Evolutionary conservation across 441 rosid species (phyloP).

Genomic region (Capsella rubella): DNA sequence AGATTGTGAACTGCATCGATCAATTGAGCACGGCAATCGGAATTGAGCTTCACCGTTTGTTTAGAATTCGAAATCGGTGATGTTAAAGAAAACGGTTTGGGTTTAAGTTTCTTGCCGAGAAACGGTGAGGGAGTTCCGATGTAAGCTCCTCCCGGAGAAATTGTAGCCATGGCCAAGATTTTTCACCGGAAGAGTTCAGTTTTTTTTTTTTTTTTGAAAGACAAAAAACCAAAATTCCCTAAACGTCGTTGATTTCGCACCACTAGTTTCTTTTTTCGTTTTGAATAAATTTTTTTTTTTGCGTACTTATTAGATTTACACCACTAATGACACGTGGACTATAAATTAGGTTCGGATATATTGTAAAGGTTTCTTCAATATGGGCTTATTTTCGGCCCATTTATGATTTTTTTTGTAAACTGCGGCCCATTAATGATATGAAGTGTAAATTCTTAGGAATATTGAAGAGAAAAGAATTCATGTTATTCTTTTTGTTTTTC

Average conservation of each 20-base stretch:
- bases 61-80: slow-evolving; percentile 41
- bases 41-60: slow-evolving; percentile 44
- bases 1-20: slow-evolving; percentile 67
- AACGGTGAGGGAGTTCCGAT: slow-evolving; percentile 62
- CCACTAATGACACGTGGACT: slow-evolving; percentile 26
- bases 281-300: not conserved
- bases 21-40: slow-evolving; percentile 58
- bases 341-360: too few relatives aligned
- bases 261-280: slow-evolving; percentile 33
- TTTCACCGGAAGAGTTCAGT: slow-evolving; percentile 30
- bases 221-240: not conserved
- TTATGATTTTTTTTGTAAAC: too few relatives aligned
- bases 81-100: slow-evolving; percentile 37
- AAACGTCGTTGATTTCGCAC: slow-evolving; percentile 33
- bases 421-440: too few relatives aligned
- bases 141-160: slow-evolving; percentile 62
- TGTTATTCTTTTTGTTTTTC: too few relatives aligned
- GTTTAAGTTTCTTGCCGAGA: slow-evolving; percentile 63
- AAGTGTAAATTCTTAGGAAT: too few relatives aligned
- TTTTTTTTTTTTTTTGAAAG: not conserved
- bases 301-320: not conserved
- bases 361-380: too few relatives aligned
- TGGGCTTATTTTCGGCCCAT: too few relatives aligned
- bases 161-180: slow-evolving; percentile 57
- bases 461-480: too few relatives aligned